phyloP scores from a whole-genome alignment of 2,329 filamentous ascomycete species.

The Lachnellula suecica region DNA sequence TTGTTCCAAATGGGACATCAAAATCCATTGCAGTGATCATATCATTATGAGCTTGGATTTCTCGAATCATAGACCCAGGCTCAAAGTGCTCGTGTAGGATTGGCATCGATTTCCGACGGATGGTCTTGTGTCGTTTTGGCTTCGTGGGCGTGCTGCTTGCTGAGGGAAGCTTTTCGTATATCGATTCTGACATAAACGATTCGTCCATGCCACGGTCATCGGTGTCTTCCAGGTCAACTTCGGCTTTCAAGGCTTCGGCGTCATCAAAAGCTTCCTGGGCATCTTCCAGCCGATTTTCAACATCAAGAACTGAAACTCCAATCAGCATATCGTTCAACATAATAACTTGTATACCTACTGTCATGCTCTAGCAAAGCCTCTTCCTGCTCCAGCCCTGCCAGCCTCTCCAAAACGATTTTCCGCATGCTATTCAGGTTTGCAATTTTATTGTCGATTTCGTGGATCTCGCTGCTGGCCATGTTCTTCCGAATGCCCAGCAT shows the following conservation, averaged over 20 bases:
- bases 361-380: conserved; percentile 89
- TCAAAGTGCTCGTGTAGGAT: conserved; percentile 95
- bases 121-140: conserved; percentile 54
- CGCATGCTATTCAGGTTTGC: conserved; percentile 91
- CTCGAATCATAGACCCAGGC: conserved; percentile 82
- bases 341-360: conserved; percentile 49
- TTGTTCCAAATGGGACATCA: conserved; percentile 92
- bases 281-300: conserved; percentile 61
- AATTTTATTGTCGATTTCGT: conserved; percentile 96
- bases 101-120: conserved; percentile 81
- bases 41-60: conserved; percentile 86
- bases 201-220: conserved; percentile 41
- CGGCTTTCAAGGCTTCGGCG: conserved; percentile 54
- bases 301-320: conserved; percentile 52
- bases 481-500: conserved; percentile 92
- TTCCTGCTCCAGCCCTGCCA: conserved; percentile 86
- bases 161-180: conserved; percentile 86
- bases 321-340: conserved; percentile 10
- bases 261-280: conserved; percentile 59
- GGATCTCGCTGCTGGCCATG: conserved; percentile 95
- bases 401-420: conserved; percentile 81
- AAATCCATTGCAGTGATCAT: conserved; percentile 90
- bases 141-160: conserved; percentile 48
- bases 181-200: conserved; percentile 94
- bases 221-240: conserved; percentile 49